Evolutionary conservation across 2,329 filamentous ascomycete genomes (phyloP), one percentile per base, ranked within the genome.

Genomic region (Penicillium italicum): DNA sequence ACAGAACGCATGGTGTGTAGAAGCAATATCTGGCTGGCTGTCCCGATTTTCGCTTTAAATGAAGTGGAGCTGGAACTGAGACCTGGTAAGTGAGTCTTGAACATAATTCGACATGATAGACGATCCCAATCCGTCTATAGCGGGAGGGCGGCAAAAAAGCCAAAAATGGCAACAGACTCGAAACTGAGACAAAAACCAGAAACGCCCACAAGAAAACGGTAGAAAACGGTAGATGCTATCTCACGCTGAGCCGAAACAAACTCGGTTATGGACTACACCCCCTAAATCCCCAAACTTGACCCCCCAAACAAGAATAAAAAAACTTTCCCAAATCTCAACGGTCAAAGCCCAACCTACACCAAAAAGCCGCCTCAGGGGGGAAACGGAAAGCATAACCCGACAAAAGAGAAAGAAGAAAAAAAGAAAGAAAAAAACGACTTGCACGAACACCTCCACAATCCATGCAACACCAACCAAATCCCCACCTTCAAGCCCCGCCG

Each of bases 401-500:
- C 12, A 26, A 33, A 24, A 41, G 22, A 24, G 22, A 18, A 2
- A 6, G 7, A n/a, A 24, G 16, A n/a, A 18, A 20, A 38, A 38
- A 38, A 14, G 8, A 5, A 16, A 4, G 26, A 24, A 24, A 24
- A 24, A 24, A 24, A 24, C 24, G 24, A 24, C 24, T 3, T 24
- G 46, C 52, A 55, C 46, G 40, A 55, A 36, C 47, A 50, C 28
- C 41, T 45, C 47, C 47, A 44, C 46, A 40, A 55, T 55, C 33
- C 52, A 50, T 55, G 52, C 31, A 33, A 44, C 18, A 30, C 52
- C 38, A 41, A 49, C 18, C 34, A 40, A 49, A 30, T 36, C 44
- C 28, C 50, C 42, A 38, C 45, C 9, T 24, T 5, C 30, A 12
- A 48, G 62, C 62, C 62, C 62, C 62, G 62, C 60, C 60, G 62